Base-by-base conservation (phyloP, 1,139 yeast species). In the Candida freyschussii region DNA sequence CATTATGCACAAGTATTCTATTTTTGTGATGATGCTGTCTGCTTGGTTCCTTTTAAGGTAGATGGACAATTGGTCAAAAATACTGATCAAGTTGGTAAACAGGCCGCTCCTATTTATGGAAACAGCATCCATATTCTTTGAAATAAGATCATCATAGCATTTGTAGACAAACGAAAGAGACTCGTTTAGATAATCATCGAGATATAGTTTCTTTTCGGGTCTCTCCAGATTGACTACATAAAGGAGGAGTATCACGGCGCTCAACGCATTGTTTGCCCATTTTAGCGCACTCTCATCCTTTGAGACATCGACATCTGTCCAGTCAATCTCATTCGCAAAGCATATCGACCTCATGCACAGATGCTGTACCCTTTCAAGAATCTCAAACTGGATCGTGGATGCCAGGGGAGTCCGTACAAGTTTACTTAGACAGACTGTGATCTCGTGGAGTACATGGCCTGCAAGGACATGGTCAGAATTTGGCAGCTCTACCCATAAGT, bases 1-100 rank as follows among this genome's bases (percentile, higher is more conserved):
- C 31, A 54, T 54, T 6, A 65, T 48, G 4, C 69, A 51, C 26
- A 72, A 47, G 43, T 71, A 76, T 40, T 76, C 83, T 18, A 76
- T 48, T 33, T 66, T 65, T 0, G 80, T 72, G 17, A 75, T 45
- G 1, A 65, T 44, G 3, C 59, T 61, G 32, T 76, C 83, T 7
- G 68, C 40, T 5, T 56, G 54, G 36, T 50, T 52, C 10, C 29
- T 34, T 15, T 36, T 40, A 19, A 41, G 44, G 21, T 34, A 53
- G 13, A 12, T 36, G 32, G 33, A 39, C 16, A 39, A 34, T 17
- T 34, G 40, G 4, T 40, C 20, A 47, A 45, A 36, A 40, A 50
- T 29, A 35, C 36, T 35, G 46, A 33, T 19, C 39, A 44, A 25
- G 18, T 40, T 21, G 18, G 43, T 23, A 38, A 50, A 23, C 2